Percentiles rank a stretch among this genome's conserved stretches.
Evolutionary conservation across 2,329 filamentous ascomycete species (phyloP).

Genomic region (Ustulina deusta): DNA sequence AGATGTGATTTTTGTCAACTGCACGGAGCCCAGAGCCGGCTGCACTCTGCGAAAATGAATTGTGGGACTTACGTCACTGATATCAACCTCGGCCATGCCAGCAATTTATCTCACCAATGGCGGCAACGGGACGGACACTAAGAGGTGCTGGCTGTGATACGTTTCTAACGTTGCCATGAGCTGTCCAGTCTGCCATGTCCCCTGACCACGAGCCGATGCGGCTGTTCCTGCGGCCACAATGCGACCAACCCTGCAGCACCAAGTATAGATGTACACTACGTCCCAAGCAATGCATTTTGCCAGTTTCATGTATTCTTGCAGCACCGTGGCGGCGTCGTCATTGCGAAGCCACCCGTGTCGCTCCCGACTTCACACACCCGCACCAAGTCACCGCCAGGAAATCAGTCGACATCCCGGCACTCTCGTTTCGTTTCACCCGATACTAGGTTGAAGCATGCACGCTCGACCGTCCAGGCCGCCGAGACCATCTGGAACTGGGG

Average conservation of each 20-base stretch:
- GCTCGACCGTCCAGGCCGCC: not conserved
- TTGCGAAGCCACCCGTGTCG: not conserved
- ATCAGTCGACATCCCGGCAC: conserved; percentile 15
- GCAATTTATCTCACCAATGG: conserved; percentile 6
- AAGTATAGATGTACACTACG: conserved; percentile 13
- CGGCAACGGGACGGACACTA: not conserved
- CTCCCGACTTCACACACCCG: not conserved
- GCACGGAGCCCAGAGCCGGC: not conserved
- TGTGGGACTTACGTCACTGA: conserved; percentile 13
- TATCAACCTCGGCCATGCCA: not conserved
- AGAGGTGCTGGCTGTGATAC: not conserved
- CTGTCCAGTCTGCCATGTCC: conserved; percentile 40
- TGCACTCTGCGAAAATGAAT: not conserved
- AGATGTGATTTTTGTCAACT: conserved; percentile 1
- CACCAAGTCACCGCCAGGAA: not conserved
- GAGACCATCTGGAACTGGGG: conserved; percentile 6
- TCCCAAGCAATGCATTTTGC: conserved; percentile 5
- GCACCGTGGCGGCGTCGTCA: conserved; percentile 9
- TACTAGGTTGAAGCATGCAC: conserved; percentile 14
- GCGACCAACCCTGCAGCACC: conserved; percentile 40
- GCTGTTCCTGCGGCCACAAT: conserved; percentile 46
- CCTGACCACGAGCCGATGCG: conserved; percentile 46
- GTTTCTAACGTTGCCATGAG: conserved; percentile 19
- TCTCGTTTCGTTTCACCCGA: not conserved
- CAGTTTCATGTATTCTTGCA: conserved; percentile 23